A percentile compares a stretch with the other conserved stretches of the same genome.
Evolutionary conservation across 768 basidiomycete species (phyloP).

Genomic region (Suillus fuscotomentosus): DNA sequence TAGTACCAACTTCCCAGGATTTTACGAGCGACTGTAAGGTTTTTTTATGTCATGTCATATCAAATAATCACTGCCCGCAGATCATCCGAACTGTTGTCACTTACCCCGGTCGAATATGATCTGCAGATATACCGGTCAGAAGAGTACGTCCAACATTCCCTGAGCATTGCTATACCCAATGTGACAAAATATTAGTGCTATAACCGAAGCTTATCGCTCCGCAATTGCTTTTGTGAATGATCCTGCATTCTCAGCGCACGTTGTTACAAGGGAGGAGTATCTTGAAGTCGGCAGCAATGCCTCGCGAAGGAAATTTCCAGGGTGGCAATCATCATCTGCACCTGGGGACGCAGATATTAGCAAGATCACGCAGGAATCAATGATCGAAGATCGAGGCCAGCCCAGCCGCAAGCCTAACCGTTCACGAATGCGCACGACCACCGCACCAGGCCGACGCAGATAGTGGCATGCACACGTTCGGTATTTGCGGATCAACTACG

Average conservation of each 20-base stretch:
- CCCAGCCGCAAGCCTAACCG: conserved; percentile 27
- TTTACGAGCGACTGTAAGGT: conserved; percentile 74
- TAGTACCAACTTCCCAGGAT: conserved; percentile 70
- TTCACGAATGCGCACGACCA: conserved; percentile 20
- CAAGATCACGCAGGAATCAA: conserved; percentile 15
- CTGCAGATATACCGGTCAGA: conserved; percentile 69
- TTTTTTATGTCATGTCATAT: background rate
- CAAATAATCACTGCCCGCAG: conserved; percentile 38
- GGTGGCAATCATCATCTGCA: conserved; percentile 44
- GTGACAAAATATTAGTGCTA: conserved; percentile 45
- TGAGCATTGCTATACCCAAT: conserved; percentile 2
- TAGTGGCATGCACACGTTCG: conserved; percentile 6
- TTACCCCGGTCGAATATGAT: conserved; percentile 82
- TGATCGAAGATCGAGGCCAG: conserved; percentile 23
- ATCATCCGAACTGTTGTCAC: conserved; percentile 65
- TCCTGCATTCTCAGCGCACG: conserved; percentile 47
- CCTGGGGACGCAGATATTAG: conserved; percentile 22
- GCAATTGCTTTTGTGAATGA: conserved; percentile 57
- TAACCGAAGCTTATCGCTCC: conserved; percentile 62
- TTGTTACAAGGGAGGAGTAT: conserved; percentile 82
- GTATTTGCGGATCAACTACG: background rate
- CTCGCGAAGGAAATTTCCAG: conserved; percentile 70
- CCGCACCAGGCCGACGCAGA: conserved; percentile 26
- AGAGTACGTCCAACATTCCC: conserved; percentile 54
- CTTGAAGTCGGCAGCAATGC: conserved; percentile 77